Evolutionary conservation across 768 basidiomycete species (phyloP).

Genomic region (Xerocomellus amylosporus): DNA sequence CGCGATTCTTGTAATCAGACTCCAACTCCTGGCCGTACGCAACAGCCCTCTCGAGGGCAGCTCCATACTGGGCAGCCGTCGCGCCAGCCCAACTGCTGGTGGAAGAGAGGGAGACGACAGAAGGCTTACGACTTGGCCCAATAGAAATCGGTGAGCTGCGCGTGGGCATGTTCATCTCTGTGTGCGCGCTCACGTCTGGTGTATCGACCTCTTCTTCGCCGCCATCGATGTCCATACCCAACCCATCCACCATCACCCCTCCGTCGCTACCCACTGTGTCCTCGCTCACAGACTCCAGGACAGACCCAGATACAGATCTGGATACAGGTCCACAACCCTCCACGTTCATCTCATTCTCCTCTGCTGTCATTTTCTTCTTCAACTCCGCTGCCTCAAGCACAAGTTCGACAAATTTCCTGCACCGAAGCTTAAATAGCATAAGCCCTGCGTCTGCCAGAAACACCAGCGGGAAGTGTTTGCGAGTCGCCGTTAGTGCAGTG

Average conservation of each 20-base stretch:
- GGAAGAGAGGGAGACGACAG: constrained; percentile 29
- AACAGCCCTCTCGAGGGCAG: constrained; percentile 63
- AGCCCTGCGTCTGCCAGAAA: constrained; percentile 66
- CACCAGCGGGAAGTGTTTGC: constrained; percentile 57
- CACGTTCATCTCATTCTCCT: constrained; percentile 34
- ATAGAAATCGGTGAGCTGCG: constrained; percentile 29
- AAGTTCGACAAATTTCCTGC: constrained; percentile 83
- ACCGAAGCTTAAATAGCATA: constrained; percentile 77
- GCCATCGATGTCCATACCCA: constrained; percentile 58
- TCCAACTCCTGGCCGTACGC: constrained; percentile 71
- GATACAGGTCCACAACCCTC: constrained; percentile 25
- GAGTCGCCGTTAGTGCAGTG: constrained; percentile 55
- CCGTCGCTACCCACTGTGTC: constrained; percentile 38
- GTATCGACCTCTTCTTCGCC: constrained; percentile 33
- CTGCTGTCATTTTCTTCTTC: constrained; percentile 56
- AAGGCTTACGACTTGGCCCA: constrained; percentile 29
- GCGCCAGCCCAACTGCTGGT: constrained; percentile 24
- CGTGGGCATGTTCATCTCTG: constrained; percentile 11
- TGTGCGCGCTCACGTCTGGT: constrained; percentile 9
- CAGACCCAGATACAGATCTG: constrained; percentile 25
- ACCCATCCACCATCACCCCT: constrained; percentile 41
- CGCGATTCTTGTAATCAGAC: constrained; percentile 62
- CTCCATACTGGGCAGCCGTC: constrained; percentile 45
- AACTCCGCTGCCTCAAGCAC: constrained; percentile 68
- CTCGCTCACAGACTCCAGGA: constrained; percentile 32